A percentile compares a stretch with the other conserved stretches of the same genome.
Evolutionary conservation across 768 basidiomycete genomes (phyloP).

Genomic region (Chalciporus chontae): DNA sequence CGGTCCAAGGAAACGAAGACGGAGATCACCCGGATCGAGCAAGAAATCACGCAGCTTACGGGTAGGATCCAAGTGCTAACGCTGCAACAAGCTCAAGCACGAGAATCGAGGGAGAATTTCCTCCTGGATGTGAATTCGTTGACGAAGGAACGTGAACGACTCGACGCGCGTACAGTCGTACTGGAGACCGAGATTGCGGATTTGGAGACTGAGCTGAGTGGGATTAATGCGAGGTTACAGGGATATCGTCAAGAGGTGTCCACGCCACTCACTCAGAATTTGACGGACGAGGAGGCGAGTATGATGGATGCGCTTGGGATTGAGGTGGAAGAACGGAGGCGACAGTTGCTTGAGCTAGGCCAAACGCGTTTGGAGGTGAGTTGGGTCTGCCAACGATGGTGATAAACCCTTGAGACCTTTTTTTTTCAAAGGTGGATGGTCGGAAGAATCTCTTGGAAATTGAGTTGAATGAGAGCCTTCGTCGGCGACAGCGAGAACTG

Average conservation of each 20-base stretch:
- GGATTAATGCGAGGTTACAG: conserved; percentile 56
- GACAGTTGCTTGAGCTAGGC: conserved; percentile 63
- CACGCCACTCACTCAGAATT: conserved; percentile 69
- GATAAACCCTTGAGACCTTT: not conserved
- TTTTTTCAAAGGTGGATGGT: conserved; percentile 45
- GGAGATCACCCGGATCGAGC: conserved; percentile 69
- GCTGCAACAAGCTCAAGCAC: conserved; percentile 67
- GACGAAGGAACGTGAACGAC: conserved; percentile 66
- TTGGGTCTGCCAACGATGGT: not conserved
- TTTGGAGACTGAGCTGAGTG: conserved; percentile 64
- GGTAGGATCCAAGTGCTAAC: conserved; percentile 70
- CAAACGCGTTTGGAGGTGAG: conserved; percentile 69
- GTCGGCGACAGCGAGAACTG: conserved; percentile 76
- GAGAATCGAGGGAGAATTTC: conserved; percentile 64
- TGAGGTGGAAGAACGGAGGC: conserved; percentile 74
- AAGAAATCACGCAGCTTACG: conserved; percentile 74
- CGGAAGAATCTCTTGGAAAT: conserved; percentile 84
- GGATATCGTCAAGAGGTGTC: conserved; percentile 68
- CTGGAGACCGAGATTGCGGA: conserved; percentile 70
- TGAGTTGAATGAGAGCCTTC: conserved; percentile 86
- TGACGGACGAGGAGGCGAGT: conserved; percentile 70
- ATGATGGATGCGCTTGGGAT: conserved; percentile 64
- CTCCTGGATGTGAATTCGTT: conserved; percentile 57
- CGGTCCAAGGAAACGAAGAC: conserved; percentile 72
- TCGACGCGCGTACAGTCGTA: conserved; percentile 54